Base-by-base conservation (phyloP, 2,329 filamentous ascomycete species). In the Arthrobotrys conoides region DNA sequence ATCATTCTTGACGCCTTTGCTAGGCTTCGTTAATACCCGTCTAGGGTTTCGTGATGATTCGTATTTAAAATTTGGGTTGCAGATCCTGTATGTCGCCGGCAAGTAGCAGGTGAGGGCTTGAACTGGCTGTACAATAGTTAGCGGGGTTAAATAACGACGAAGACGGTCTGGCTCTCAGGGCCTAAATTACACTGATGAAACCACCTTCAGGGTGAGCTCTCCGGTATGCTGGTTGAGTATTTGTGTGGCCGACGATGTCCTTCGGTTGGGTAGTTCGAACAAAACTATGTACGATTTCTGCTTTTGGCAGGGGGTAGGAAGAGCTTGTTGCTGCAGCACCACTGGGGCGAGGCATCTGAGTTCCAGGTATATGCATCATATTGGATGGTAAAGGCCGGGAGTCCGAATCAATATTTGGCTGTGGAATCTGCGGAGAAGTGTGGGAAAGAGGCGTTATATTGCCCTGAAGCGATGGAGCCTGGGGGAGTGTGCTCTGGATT, bases 1-100 rank as follows among this genome's bases (percentile, higher is more conserved):
- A 86, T 99, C 96, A 83, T 99, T 99, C 88, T 99, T 99, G 80
- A 93, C 90, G 14, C 96, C 96, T 86, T 99, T 99, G 88, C 96
- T 98, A 6, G 96, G 96, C 85, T 99, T 99, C 16, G 96, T 99
- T 81, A 99, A 88, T 63, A 99, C 96, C 84, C 96, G 90, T 80
- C 96, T 92, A 46, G 96, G 96, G 83, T 99, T 99, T 81, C 96
- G 90, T 68, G 96, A 97, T 16, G 96, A 97, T 84, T 99, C 96
- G 86, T 99, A 99, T 86, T 99, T 97, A 88, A 99, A 99, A 82
- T 89, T 91, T 2, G 94, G 94, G 84, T 99, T 99, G 87, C 96
- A 99, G 84, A 99, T 98, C 82, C 96, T 92, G 86, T 99, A 99
- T 1, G 96, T 98, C 4, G 94, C 92, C 16, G 96, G 95, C 20